Base-by-base conservation (phyloP, 2,329 filamentous ascomycete species). In the Aspergillus puulaauensis region DNA sequence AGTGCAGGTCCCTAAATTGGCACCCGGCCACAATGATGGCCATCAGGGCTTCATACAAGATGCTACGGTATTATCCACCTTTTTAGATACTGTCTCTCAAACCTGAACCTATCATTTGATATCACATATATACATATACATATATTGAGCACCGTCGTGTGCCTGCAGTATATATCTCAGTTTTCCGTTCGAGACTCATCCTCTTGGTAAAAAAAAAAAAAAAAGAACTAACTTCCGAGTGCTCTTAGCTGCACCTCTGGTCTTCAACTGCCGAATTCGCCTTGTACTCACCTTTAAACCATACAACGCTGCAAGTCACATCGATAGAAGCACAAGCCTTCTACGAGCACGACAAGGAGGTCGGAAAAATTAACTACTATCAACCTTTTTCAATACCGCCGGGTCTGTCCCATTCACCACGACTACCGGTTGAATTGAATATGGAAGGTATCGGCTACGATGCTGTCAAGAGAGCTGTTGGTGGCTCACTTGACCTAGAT, bases 181-280 rank as follows among this genome's bases (percentile, higher is more conserved):
- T 8, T 31, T 31, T 31, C 47, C 35, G 44, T 54, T 33, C 24
- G 21, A 41, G 47, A n/a, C 31, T 31, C 12, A 40, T 11, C n/a
- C 43, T 37, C 15, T 23, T 17, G 12, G 17, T 43, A 31, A 15
- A 49, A n/a, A 49, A 23, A 24, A 58, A 39, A 33, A 49, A 31
- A 43, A 54, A 27, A 40, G 31, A 54, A 56, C 61, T 67, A 59
- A 64, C 53, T 56, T 56, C 27, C n/a, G 21, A 39, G 23, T 61
- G 45, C 45, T 56, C 46, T 14, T 63, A 75, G 73, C 62, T 99
- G 75, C 92, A 98, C 75, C 75, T 98, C 52, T 82, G 95, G 61
- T 90, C 90, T 15, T 96, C 91, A 0, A 92, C 91, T 0, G 93
- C 93, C 3, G 86, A 88, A 1, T 97, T 99, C 73, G 87, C 85